phyloP scores from a whole-genome alignment of 2,329 filamentous ascomycete species.

The Fusarium brachygibbosum region DNA sequence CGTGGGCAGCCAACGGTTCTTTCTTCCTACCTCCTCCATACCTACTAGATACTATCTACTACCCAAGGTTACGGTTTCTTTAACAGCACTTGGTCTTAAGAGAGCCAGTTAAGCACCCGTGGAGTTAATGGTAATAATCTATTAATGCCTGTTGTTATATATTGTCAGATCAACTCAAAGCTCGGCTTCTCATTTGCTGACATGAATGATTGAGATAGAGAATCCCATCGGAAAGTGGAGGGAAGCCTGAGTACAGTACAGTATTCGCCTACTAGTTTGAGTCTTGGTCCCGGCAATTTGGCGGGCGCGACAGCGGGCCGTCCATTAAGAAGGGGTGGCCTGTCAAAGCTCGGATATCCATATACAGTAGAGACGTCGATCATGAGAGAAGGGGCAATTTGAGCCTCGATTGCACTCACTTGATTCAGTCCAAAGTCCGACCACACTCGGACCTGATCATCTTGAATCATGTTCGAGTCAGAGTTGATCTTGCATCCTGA shows the following conservation, averaged over 20 bases:
- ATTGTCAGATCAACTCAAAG: not conserved
- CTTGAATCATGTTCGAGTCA: not conserved
- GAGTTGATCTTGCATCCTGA: not conserved
- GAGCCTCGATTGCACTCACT: not conserved
- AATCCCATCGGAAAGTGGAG: not conserved
- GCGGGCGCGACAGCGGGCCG: conserved; percentile 23
- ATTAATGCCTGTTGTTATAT: not conserved
- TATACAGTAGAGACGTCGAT: conserved; percentile 3
- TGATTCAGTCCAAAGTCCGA: not conserved
- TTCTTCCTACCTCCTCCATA: not conserved
- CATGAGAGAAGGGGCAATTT: not conserved
- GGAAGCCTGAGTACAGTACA: not conserved
- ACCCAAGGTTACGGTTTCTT: not conserved
- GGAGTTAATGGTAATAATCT: not conserved
- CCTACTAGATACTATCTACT: not conserved
- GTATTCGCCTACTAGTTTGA: conserved; percentile 6
- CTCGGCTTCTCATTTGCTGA: not conserved
- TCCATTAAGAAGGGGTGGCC: conserved; percentile 21
- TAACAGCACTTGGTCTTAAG: too few relatives aligned
- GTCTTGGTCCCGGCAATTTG: conserved; percentile 33
- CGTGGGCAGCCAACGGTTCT: conserved; percentile 2
- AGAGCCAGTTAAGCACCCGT: too few relatives aligned
- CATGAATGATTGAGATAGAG: not conserved
- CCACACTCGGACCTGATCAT: not conserved
- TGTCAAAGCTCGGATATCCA: conserved; percentile 10